Evolutionary conservation across 805 yeast genomes (phyloP).

Genomic region (Saccharomyces jurei): DNA sequence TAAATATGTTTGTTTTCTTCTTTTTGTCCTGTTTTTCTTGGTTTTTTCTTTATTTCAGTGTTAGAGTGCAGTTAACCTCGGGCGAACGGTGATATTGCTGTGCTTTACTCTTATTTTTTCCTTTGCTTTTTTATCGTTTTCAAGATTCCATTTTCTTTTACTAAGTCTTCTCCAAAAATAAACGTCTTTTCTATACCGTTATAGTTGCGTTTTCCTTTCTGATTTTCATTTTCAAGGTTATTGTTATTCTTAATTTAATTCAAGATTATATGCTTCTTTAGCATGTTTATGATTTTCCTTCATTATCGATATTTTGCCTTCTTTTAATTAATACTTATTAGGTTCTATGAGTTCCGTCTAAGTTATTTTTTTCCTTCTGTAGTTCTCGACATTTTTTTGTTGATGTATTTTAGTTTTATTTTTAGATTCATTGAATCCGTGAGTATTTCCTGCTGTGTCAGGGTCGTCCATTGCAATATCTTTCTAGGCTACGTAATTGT

Average conservation of each 20-base stretch:
- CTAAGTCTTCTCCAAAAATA: neutral
- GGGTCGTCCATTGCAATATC: neutral
- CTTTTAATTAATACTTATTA: neutral
- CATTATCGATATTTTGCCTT: neutral
- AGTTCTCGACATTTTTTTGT: conserved; percentile 10
- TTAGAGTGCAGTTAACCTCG: neutral
- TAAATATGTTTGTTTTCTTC: neutral
- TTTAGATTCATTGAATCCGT: neutral
- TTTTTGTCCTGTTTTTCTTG: neutral
- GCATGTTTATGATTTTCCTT: neutral
- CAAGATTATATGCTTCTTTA: neutral
- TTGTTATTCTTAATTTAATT: conserved; percentile 1
- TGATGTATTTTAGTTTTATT: neutral
- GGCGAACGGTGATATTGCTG: neutral
- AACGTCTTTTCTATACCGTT: neutral
- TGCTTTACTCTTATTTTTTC: neutral
- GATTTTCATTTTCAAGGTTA: neutral
- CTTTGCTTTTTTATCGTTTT: neutral
- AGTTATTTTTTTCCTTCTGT: conserved; percentile 15
- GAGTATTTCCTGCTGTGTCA: neutral
- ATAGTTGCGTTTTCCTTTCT: neutral
- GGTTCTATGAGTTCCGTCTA: neutral
- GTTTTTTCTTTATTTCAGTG: conserved; percentile 1
- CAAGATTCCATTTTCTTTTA: neutral
- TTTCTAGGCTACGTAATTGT: neutral